phyloP scores from a whole-genome alignment of 306 rosid species.

The Heteromeles arbutifolia region DNA sequence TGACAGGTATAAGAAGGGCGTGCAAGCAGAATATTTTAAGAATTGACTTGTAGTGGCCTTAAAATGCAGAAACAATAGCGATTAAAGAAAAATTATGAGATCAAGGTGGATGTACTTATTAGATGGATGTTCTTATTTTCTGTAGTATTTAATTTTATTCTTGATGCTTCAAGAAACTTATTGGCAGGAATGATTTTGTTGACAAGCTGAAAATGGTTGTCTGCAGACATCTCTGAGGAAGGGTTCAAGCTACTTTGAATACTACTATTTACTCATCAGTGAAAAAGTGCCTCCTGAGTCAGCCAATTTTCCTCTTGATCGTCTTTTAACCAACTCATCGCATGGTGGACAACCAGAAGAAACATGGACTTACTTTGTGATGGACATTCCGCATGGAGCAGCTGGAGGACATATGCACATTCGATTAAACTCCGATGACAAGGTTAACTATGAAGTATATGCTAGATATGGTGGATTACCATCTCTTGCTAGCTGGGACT shows the following conservation, averaged over 20 bases:
- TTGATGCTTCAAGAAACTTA: constrained; percentile 41
- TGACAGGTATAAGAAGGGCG: neutral
- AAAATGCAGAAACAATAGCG: neutral
- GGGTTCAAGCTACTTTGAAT: constrained; percentile 56
- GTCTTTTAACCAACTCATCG: constrained; percentile 50
- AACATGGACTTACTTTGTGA: constrained; percentile 69
- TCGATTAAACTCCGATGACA: constrained; percentile 43
- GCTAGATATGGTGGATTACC: constrained; percentile 91
- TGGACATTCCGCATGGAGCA: constrained; percentile 80
- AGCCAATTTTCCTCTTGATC: constrained; percentile 76
- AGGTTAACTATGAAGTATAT: constrained; percentile 63
- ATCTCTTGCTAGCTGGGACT: constrained; percentile 68
- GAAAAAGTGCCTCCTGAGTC: constrained; percentile 35
- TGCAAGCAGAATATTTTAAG: neutral
- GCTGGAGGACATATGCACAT: constrained; percentile 83
- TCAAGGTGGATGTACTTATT: neutral
- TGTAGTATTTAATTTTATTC: constrained; percentile 21
- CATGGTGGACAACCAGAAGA: constrained; percentile 30
- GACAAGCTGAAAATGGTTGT: constrained; percentile 52
- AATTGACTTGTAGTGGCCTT: neutral
- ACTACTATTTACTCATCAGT: constrained; percentile 74
- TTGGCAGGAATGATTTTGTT: constrained; percentile 30
- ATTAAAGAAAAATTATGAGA: neutral
- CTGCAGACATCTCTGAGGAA: constrained; percentile 78
- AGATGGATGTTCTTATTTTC: neutral